These are phyloP conservation scores for Salicornia ramosissima DNA, from an alignment of 148 eudicot species.

Conservation along the genomic window DNA sequence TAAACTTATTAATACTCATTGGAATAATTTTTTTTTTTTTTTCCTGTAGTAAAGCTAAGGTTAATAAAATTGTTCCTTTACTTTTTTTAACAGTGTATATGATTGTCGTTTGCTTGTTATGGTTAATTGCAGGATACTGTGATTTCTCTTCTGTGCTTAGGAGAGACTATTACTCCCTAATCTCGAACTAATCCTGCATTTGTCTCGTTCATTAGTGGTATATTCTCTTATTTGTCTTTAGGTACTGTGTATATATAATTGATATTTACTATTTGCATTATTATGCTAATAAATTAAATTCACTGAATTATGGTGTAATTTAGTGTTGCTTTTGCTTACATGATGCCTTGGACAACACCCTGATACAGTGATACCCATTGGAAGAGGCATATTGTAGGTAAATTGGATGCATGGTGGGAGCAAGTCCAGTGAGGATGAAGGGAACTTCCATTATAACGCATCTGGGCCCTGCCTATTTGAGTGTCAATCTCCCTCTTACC, in stretches of 20 bases:
- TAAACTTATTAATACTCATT: too few species aligned
- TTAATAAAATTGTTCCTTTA: too few species aligned
- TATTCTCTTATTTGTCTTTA: not conserved
- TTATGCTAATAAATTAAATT: not conserved
- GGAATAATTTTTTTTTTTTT: too few species aligned
- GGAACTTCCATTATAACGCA: conserved; percentile 37
- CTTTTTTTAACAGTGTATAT: not conserved
- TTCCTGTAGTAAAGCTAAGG: too few species aligned
- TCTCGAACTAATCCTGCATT: not conserved
- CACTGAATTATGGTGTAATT: not conserved
- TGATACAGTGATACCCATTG: conserved; percentile 8
- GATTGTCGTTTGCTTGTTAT: not conserved
- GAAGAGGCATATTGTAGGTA: conserved; percentile 3
- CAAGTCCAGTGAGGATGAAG: conserved; percentile 45
- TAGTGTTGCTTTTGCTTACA: conserved; percentile 9
- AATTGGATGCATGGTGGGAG: conserved; percentile 31
- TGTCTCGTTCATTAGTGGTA: not conserved
- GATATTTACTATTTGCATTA: not conserved
- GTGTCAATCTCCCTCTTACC: conserved; percentile 29
- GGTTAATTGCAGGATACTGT: not conserved
- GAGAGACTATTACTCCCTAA: too few species aligned
- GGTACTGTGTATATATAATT: not conserved
- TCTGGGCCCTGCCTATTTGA: conserved; percentile 30
- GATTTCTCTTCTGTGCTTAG: not conserved
- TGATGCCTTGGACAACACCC: conserved; percentile 11